Conservation (phyloP, 495 filamentous ascomycete species). For the Penicillium cataractarum region DNA sequence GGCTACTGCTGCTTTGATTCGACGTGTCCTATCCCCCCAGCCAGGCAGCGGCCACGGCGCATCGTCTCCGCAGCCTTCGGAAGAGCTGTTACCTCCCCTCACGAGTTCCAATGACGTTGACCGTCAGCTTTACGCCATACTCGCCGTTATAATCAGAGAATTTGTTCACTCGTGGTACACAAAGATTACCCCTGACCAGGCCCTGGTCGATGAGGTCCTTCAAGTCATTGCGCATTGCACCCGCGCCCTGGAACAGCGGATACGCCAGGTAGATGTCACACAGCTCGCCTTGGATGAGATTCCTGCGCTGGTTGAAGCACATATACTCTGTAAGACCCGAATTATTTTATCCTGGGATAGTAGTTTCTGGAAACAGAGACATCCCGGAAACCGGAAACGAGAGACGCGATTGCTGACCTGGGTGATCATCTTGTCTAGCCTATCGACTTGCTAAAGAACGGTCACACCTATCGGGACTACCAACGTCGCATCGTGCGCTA, state of each 20-base stretch:
- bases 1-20: slow-evolving; percentile 61
- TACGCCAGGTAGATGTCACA: slow-evolving; percentile 81
- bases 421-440: slow-evolving; percentile 32
- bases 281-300: slow-evolving; percentile 86
- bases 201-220: slow-evolving; percentile 83
- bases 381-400: background rate
- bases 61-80: slow-evolving; percentile 58
- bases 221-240: slow-evolving; percentile 90
- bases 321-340: slow-evolving; percentile 70
- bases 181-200: slow-evolving; percentile 86
- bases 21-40: slow-evolving; percentile 67
- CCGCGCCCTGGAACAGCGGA: slow-evolving; percentile 78
- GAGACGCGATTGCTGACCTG: slow-evolving; percentile 13
- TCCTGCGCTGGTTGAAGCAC: slow-evolving; percentile 76
- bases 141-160: slow-evolving; percentile 85
- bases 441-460: slow-evolving; percentile 59
- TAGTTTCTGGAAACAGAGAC: slow-evolving; percentile 2
- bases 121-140: slow-evolving; percentile 85
- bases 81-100: slow-evolving; percentile 84
- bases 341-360: slow-evolving; percentile 18
- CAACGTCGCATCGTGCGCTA: slow-evolving; percentile 57
- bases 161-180: slow-evolving; percentile 91
- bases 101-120: slow-evolving; percentile 93
- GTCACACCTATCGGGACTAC: slow-evolving; percentile 46
- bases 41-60: slow-evolving; percentile 42